phyloP scores from a whole-genome alignment of 495 filamentous ascomycete species.

The Xylaria cubensis region DNA sequence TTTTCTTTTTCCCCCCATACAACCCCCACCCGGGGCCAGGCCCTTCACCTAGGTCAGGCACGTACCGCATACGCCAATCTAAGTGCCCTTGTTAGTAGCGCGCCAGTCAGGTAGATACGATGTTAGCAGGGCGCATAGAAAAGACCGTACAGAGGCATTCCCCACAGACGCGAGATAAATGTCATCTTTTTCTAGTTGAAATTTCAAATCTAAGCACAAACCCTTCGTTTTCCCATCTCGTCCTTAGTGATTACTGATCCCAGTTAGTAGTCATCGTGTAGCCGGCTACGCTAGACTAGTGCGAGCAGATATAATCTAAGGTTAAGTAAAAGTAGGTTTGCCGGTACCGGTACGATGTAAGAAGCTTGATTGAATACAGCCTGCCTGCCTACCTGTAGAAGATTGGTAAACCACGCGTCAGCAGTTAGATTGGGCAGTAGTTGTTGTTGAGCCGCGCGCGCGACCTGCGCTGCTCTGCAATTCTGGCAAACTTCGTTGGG shows the following conservation, averaged over 20 bases:
- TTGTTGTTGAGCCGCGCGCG: constrained; percentile 7
- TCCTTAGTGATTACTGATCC: constrained; percentile 5
- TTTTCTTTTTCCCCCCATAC: neutral
- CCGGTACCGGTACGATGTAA: neutral
- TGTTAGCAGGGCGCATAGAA: neutral
- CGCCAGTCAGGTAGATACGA: neutral
- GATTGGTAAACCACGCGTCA: constrained; percentile 2
- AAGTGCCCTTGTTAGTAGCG: neutral
- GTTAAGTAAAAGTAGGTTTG: neutral
- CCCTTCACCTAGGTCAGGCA: constrained; percentile 24
- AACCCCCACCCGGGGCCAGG: neutral
- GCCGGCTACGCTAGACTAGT: neutral
- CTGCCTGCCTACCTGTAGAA: neutral
- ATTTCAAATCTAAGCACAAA: neutral
- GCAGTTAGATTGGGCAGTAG: neutral
- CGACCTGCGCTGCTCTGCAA: neutral
- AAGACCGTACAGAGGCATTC: constrained; percentile 15
- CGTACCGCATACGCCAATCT: neutral
- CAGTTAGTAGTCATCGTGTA: neutral
- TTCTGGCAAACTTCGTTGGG: neutral
- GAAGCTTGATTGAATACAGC: neutral
- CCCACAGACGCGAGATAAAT: constrained; percentile 3
- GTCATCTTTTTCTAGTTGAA: neutral
- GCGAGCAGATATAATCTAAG: neutral
- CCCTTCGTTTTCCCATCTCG: neutral